These are phyloP conservation scores for Sugiyamaella floridensis DNA, from an alignment of 805 yeast species.

Conservation along the genomic window DNA sequence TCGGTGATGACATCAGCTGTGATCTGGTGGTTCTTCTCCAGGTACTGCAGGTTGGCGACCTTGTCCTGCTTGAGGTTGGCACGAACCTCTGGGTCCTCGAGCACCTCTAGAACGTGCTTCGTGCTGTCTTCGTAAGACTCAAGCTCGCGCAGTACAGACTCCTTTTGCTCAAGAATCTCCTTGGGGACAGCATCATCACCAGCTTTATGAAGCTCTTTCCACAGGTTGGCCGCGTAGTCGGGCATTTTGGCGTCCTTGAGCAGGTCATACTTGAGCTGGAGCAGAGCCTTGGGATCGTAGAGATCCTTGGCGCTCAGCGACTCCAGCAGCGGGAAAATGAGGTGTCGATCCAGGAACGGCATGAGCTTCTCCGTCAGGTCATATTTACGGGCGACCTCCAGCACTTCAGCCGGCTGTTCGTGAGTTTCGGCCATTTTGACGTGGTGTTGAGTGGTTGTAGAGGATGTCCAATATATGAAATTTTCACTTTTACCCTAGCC, in stretches of 20 bases:
- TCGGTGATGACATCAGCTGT: slow-evolving; percentile 39
- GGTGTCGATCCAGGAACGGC: slow-evolving; percentile 56
- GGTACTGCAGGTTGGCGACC: slow-evolving; percentile 42
- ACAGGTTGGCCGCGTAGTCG: slow-evolving; percentile 42
- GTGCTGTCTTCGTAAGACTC: slow-evolving; percentile 39
- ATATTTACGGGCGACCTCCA: slow-evolving; percentile 40
- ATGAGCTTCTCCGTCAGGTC: slow-evolving; percentile 49
- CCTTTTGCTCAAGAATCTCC: slow-evolving; percentile 34
- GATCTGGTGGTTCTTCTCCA: slow-evolving; percentile 41
- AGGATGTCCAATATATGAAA: neutral
- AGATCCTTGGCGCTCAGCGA: slow-evolving; percentile 38
- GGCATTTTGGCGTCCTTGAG: slow-evolving; percentile 54
- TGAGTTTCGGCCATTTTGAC: neutral
- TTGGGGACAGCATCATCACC: slow-evolving; percentile 32
- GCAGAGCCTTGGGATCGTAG: slow-evolving; percentile 40
- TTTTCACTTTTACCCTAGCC: neutral
- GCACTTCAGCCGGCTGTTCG: slow-evolving; percentile 3
- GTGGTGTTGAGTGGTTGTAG: neutral
- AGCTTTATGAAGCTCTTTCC: slow-evolving; percentile 36
- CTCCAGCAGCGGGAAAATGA: slow-evolving; percentile 48
- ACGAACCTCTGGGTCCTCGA: slow-evolving; percentile 46
- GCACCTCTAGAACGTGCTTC: slow-evolving; percentile 39
- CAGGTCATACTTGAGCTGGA: slow-evolving; percentile 44
- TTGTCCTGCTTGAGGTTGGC: slow-evolving; percentile 49
- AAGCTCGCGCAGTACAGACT: slow-evolving; percentile 31